phyloP scores from a whole-genome alignment of 192 early-diverging fungal species.

The Entomortierella lignicola region DNA sequence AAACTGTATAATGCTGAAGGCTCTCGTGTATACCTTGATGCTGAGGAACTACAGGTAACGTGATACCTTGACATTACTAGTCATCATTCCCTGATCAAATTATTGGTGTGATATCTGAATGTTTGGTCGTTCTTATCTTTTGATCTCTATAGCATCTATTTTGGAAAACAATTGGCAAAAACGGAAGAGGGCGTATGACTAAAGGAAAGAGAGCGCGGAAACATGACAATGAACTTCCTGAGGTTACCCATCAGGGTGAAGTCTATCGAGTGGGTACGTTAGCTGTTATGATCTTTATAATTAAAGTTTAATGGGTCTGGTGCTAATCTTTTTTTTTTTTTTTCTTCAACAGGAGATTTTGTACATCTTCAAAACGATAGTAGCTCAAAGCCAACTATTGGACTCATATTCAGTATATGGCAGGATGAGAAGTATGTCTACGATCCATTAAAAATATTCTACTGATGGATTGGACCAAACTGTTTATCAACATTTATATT shows the following conservation, averaged over 20 bases:
- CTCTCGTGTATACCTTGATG: constrained; percentile 87
- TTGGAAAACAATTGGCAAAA: constrained; percentile 51
- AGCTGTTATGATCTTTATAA: too few relatives aligned
- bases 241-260: constrained; percentile 17
- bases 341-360: constrained; percentile 63
- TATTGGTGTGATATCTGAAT: too few relatives aligned
- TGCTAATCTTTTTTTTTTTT: too few relatives aligned
- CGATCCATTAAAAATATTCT: background rate
- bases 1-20: constrained; percentile 89
- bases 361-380: constrained; percentile 69
- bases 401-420: constrained; percentile 65
- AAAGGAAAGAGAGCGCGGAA: constrained; percentile 35
- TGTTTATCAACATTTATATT: too few relatives aligned
- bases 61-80: too few relatives aligned
- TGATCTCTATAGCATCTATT: constrained; percentile 19
- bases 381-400: constrained; percentile 72
- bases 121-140: too few relatives aligned
- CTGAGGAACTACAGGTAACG: constrained; percentile 64
- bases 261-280: constrained; percentile 35
- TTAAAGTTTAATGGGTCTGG: too few relatives aligned
- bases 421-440: constrained; percentile 54
- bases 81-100: too few relatives aligned
- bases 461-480: too few relatives aligned
- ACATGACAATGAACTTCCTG: constrained; percentile 27
- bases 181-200: background rate